phyloP scores from a whole-genome alignment of 225 moss, liverwort and hornwort species.

The Marchantia polymorpha region DNA sequence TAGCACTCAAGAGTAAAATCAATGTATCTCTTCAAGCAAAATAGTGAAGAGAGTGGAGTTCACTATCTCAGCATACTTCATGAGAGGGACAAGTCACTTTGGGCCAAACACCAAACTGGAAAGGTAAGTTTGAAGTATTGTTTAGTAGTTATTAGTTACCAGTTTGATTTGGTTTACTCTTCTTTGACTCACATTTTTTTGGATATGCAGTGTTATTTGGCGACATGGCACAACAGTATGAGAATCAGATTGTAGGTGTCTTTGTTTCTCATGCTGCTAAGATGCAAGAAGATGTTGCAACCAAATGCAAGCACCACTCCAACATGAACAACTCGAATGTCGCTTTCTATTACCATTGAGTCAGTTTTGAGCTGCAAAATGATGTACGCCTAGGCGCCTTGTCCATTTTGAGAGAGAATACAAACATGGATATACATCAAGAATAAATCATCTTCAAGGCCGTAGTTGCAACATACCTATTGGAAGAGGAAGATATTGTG shows the following conservation, averaged over 20 bases:
- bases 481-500: too few species aligned
- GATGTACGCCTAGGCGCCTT: too few species aligned
- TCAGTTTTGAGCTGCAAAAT: slow-evolving; percentile 31
- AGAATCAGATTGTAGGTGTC: slow-evolving; percentile 30
- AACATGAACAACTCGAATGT: not conserved
- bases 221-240: not conserved
- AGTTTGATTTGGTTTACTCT: not conserved
- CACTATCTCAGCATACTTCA: not conserved
- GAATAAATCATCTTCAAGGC: too few species aligned
- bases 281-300: slow-evolving; percentile 32
- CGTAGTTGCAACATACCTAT: too few species aligned
- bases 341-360: slow-evolving; percentile 33
- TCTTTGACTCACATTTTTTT: not conserved
- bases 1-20: too few species aligned
- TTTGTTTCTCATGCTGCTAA: slow-evolving; percentile 19
- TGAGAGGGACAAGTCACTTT: slow-evolving; percentile 18
- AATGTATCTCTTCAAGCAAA: too few species aligned
- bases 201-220: slow-evolving; percentile 25
- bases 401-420: too few species aligned
- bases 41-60: too few species aligned
- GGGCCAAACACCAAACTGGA: slow-evolving; percentile 27
- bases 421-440: too few species aligned
- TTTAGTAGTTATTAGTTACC: not conserved
- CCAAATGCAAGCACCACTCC: slow-evolving; percentile 24
- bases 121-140: not conserved